Base-by-base conservation (phyloP, 1,284 basidiomycete species). In the Ceratobasidium theobromae region DNA sequence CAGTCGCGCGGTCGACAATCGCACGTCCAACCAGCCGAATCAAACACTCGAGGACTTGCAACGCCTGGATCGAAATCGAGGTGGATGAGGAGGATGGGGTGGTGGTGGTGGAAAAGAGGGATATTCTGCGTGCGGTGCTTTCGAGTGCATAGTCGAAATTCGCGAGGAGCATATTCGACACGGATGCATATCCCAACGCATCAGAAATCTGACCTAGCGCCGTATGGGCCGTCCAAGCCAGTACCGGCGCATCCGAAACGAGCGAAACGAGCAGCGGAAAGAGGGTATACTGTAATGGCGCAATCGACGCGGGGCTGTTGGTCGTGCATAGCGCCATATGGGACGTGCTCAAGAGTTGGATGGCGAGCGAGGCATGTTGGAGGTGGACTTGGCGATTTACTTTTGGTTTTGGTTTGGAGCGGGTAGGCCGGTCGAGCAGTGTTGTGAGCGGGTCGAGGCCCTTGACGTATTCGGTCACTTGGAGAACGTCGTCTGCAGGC, bases 111-210 rank as follows among this genome's bases (percentile, higher is more conserved):
- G 27, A 18, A n/a, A 3, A 45, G 28, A 16, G 8, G 40, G 87
- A 0, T 91, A 91, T 8, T 95, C 87, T 11, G 1, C 60, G 41
- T 38, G 60, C 49, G 12, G 53, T 38, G 28, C 88, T 84, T 72
- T 96, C 93, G 67, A 98, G 84, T 6, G 93, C 88, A 73, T 98
- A 97, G 77, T 98, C 95, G 71, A 95, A 95, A 75, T 97, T 95
- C 27, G 93, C 88, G 30, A 97, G 81, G 3, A 98, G 79, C 32
- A 97, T 80, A 73, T 93, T 93, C 33, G 86, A 84, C 0, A 91
- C 84, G 1, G 89, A 88, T 5, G 93, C 91, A 71, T 93, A 95
- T 1, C 89, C 92, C 1, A 86, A 84, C 65, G 84, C 79, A 23
- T 81, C 78, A 1, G 92, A 82, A 46, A 95, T 82, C 68, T 82